Evolutionary conservation across 257 asterid genomes (phyloP), one percentile per base, ranked within the genome.

Genomic region (Solanum rostratum): DNA sequence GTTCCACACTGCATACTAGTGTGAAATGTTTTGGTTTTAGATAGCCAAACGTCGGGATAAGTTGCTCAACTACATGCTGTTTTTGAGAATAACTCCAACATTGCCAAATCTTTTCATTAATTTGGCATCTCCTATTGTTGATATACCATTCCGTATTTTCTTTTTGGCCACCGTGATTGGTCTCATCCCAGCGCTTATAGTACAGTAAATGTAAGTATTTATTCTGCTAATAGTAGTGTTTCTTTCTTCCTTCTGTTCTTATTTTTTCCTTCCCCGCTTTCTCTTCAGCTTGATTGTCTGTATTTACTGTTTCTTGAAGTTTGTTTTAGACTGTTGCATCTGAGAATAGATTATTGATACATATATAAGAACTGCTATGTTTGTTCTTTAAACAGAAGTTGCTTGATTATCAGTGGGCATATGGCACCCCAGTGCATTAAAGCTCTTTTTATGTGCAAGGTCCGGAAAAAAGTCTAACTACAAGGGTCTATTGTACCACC

Each of bases 41-140:
- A 93, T 95, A 86, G 96, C 97, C 49, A 93, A 91, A 89, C 93
- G 92, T 84, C 85, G 92, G 88, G 98, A 95, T 84, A 93, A 92
- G 87, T 86, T 95, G 91, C 95, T 93, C 85, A 95, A 95, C 86
- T 95, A 95, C 90, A 95, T 95, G 98, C 97, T 93, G 81, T 95
- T 95, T 86, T 69, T 95, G 89, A 88, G 98, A 86, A 96, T 95
- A 81, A 95, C 98, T 29, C 98, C 98, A 41, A 93, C 97, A 27
- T 89, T 95, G 86, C 98, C 98, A 41, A 93, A 93, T 89, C 97
- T 95, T 83, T 95, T 95, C 84, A 95, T 95, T 89, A 95, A 95
- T 87, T 90, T 95, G 93, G 97, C 98, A 57, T 95, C 98, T 70
- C 98, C 98, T 6, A 95, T 95, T 84, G 98, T 95, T 76, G 97